A percentile compares a stretch with the other conserved stretches of the same genome.
phyloP scores from a whole-genome alignment of 208 protist species.

The Lotmaria passim region DNA sequence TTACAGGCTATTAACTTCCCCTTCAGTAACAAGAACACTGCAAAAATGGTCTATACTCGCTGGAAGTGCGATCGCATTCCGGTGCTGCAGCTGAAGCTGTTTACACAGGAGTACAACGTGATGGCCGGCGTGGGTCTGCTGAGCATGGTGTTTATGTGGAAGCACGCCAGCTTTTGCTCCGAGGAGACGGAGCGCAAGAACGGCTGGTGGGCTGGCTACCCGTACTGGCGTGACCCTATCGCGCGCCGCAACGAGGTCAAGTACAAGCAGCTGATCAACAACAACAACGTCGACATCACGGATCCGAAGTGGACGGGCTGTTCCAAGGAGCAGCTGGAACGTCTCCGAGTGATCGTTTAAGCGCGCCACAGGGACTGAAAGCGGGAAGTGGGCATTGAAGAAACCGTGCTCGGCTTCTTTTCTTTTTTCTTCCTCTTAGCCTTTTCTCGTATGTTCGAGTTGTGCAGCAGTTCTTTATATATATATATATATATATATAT shows the following conservation, averaged over 20 bases:
- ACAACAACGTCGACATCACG: conserved; percentile 88
- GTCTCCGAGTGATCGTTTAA: conserved; percentile 69
- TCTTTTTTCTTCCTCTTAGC: background rate
- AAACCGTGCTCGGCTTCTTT: background rate
- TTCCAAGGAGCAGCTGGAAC: conserved; percentile 77
- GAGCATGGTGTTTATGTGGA: conserved; percentile 82
- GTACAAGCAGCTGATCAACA: conserved; percentile 88
- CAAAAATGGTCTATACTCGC: conserved; percentile 90
- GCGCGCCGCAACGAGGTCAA: conserved; percentile 85
- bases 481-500: too few species aligned
- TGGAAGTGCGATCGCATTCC: conserved; percentile 93
- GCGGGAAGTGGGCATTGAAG: background rate
- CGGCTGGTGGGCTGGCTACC: conserved; percentile 90
- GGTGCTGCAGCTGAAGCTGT: conserved; percentile 86
- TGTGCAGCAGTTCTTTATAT: background rate
- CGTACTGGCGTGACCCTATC: conserved; percentile 93
- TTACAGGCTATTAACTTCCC: conserved; percentile 13
- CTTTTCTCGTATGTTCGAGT: too few species aligned
- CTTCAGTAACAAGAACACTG: background rate
- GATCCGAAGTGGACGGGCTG: conserved; percentile 92
- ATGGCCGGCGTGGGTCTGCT: conserved; percentile 68
- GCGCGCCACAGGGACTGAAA: background rate
- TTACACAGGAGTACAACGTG: conserved; percentile 87
- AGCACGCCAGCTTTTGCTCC: conserved; percentile 85
- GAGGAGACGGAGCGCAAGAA: conserved; percentile 91